phyloP scores from a whole-genome alignment of 495 filamentous ascomycete genomes.

The Zalerion maritima region DNA sequence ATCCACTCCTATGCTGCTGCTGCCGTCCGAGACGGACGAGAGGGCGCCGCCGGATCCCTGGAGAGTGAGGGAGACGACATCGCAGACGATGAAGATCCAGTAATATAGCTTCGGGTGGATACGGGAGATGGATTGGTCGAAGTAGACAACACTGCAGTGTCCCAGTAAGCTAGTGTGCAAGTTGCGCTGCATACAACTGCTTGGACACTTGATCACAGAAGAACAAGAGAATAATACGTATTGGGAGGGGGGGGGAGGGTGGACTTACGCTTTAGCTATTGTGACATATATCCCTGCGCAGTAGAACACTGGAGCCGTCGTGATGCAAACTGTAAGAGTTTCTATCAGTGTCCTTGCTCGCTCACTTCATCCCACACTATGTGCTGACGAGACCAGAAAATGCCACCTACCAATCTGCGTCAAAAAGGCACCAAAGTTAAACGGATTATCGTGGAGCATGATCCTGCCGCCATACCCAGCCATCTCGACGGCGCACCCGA shows the following conservation, averaged over 20 bases:
- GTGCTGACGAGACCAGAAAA: neutral
- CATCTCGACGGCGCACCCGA: constrained; percentile 23
- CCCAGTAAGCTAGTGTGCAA: neutral
- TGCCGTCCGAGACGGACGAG: constrained; percentile 14
- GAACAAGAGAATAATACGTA: too few relatives aligned
- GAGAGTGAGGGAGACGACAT: constrained; percentile 32
- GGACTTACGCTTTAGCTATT: constrained; percentile 22
- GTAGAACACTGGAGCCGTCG: constrained; percentile 40
- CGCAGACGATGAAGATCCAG: constrained; percentile 38
- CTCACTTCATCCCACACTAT: neutral
- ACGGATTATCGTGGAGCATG: constrained; percentile 31
- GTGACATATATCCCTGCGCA: constrained; percentile 47
- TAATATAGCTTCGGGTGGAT: constrained; percentile 38
- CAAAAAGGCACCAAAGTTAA: constrained; percentile 30
- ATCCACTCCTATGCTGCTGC: constrained; percentile 19
- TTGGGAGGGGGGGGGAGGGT: too few relatives aligned
- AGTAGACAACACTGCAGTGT: constrained; percentile 23
- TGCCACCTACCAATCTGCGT: constrained; percentile 31
- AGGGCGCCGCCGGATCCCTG: constrained; percentile 38
- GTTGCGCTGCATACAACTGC: too few relatives aligned
- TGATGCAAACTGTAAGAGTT: constrained; percentile 30
- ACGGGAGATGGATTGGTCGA: constrained; percentile 33
- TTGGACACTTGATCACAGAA: too few relatives aligned
- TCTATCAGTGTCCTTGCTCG: constrained; percentile 1
- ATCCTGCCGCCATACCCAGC: constrained; percentile 37